These are phyloP conservation scores for Lactifluus volemus DNA, from an alignment of 768 basidiomycete genomes.

Conservation along the genomic window DNA sequence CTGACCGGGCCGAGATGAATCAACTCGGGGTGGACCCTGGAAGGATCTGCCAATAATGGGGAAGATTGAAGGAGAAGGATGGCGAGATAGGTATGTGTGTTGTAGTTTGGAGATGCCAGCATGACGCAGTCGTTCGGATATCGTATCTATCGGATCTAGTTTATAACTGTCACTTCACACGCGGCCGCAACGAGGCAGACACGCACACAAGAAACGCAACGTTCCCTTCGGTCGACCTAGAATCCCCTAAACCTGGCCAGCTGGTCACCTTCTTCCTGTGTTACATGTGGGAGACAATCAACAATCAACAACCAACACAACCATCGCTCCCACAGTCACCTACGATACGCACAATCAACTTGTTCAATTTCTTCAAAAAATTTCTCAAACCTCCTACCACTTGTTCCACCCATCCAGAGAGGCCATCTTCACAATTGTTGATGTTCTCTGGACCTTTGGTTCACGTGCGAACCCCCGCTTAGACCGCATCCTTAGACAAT, in stretches of 20 bases:
- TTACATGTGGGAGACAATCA: neutral
- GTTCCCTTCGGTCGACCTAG: neutral
- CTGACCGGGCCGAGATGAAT: conserved; percentile 14
- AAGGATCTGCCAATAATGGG: conserved; percentile 8
- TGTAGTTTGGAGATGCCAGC: conserved; percentile 12
- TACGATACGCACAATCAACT: conserved; percentile 6
- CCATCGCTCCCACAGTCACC: neutral
- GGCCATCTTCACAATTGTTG: conserved; percentile 1
- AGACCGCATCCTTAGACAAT: conserved; percentile 16
- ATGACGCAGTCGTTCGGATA: neutral
- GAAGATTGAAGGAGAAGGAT: conserved; percentile 10
- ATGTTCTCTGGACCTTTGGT: conserved; percentile 8
- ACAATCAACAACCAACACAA: conserved; percentile 3
- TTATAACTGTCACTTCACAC: neutral
- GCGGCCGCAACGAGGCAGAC: conserved; percentile 12
- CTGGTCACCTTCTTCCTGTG: neutral
- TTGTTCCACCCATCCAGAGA: neutral
- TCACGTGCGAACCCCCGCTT: conserved; percentile 14
- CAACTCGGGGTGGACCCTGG: conserved; percentile 11
- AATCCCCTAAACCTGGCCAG: neutral
- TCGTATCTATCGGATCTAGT: neutral
- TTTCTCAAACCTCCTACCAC: neutral
- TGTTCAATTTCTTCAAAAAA: neutral
- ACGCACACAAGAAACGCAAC: neutral
- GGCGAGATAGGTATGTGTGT: conserved; percentile 16